Evolutionary conservation across 139 green algal genomes (phyloP), one percentile per base, ranked within the genome.

Genomic region (Volvox africanus): DNA sequence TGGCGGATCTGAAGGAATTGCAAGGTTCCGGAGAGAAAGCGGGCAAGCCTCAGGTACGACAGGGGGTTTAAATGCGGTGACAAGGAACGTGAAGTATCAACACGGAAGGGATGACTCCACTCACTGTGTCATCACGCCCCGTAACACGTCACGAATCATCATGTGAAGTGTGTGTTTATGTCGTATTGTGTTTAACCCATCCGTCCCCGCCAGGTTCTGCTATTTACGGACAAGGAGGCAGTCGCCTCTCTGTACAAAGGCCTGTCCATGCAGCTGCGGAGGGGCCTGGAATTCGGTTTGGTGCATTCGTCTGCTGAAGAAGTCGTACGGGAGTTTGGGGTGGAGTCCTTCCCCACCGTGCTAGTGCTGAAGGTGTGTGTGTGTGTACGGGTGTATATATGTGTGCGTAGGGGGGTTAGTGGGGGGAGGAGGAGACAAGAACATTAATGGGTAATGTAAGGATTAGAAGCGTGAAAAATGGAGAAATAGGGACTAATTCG

Each of bases 221-320:
- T 95, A 32, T 90, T 91, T 55, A 95, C 88, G 3, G 65, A 82
- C 90, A 93, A 92, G 85, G 26, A 50, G 35, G 91, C 61, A 28
- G 82, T 80, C 61, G 89, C 91, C 16, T 33, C 80, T 16, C 83
- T 94, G 79, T 91, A 90, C 83, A 94, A 95, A 78, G 68, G 82
- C 0, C 73, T 95, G 82, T 93, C 82, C 44, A 88, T 86, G 50
- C 80, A 92, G 71, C 91, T 95, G 73, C 86, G 81, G 11, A 30
- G 30, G 26, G 36, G 88, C 14, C 85, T 95, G 37, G 91, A 78
- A 5, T 95, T 95, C 21, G 87, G 78, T 33, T 73, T 79, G n/a
- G 87, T 89, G 18, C 68, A 89, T 28, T 50, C 28, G 14, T 28
- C 44, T 17, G 68, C 26, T 3, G 24, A 28, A 1, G 37, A 67